Conservation (phyloP, 1,139 yeast species). For the Meyerozyma smithsonii region DNA sequence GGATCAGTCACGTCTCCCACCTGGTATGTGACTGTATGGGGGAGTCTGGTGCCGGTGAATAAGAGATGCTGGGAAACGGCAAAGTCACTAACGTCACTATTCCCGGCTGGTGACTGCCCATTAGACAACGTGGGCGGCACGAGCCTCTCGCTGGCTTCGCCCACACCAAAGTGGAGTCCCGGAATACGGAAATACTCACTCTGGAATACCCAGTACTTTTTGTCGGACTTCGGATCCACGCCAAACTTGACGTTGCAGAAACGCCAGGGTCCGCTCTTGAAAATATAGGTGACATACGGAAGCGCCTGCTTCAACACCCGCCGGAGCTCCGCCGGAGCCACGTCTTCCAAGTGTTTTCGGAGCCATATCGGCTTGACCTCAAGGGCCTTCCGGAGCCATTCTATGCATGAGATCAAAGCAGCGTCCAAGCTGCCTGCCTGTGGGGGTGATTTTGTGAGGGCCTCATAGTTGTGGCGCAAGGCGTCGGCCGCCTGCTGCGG, state of each 20-base stretch:
- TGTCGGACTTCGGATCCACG: conserved; percentile 61
- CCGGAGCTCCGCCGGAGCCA: conserved; percentile 49
- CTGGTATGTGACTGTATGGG: conserved; percentile 69
- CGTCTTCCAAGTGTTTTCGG: conserved; percentile 63
- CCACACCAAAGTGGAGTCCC: conserved; percentile 25
- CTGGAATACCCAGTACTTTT: conserved; percentile 62
- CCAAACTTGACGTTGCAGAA: conserved; percentile 82
- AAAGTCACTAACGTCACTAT: conserved; percentile 14
- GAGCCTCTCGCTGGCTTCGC: conserved; percentile 10
- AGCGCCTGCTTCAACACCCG: conserved; percentile 65
- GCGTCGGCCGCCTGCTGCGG: conserved; percentile 33
- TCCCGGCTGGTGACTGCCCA: conserved; percentile 17
- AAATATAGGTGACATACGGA: conserved; percentile 77
- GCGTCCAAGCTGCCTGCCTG: conserved; percentile 24
- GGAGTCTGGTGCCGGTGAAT: conserved; percentile 70
- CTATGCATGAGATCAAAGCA: conserved; percentile 45
- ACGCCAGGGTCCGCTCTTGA: conserved; percentile 93
- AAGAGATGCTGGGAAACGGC: conserved; percentile 47
- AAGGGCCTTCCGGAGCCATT: conserved; percentile 51
- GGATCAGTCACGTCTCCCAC: conserved; percentile 77
- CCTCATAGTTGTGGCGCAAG: conserved; percentile 29
- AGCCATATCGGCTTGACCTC: conserved; percentile 81
- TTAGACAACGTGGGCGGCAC: conserved; percentile 15
- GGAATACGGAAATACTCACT: conserved; percentile 75
- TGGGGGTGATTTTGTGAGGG: conserved; percentile 20